A percentile compares a stretch with the other conserved stretches of the same genome.
phyloP scores from a whole-genome alignment of 2,329 filamentous ascomycete genomes.

The Podosphaera leucotricha region DNA sequence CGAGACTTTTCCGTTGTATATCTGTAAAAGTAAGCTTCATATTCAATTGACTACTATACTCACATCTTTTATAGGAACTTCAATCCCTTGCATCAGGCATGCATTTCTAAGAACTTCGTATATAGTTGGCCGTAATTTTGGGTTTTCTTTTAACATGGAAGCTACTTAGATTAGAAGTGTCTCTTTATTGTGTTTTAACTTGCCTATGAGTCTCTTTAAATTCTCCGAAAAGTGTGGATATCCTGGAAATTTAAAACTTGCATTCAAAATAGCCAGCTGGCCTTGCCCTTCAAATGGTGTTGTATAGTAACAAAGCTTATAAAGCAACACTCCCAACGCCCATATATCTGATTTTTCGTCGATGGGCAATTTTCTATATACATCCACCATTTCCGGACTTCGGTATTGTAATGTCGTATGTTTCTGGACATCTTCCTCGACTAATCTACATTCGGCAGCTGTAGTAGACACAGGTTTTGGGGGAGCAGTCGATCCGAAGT shows the following conservation, averaged over 20 bases:
- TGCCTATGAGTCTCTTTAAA: slow-evolving; percentile 76
- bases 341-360: slow-evolving; percentile 97
- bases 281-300: slow-evolving; percentile 96
- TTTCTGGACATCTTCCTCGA: slow-evolving; percentile 91
- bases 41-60: slow-evolving; percentile 16
- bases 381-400: slow-evolving; percentile 96
- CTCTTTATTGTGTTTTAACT: slow-evolving; percentile 9
- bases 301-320: slow-evolving; percentile 98
- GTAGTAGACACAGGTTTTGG: slow-evolving; percentile 69
- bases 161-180: slow-evolving; percentile 23
- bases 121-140: slow-evolving; percentile 58
- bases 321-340: slow-evolving; percentile 82
- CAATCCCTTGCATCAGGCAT: slow-evolving; percentile 69
- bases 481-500: slow-evolving; percentile 80
- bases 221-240: slow-evolving; percentile 79
- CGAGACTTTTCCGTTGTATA: slow-evolving; percentile 41
- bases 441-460: slow-evolving; percentile 66
- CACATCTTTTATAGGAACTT: slow-evolving; percentile 76
- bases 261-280: slow-evolving; percentile 90
- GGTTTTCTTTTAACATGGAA: slow-evolving; percentile 75
- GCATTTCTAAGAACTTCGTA: slow-evolving; percentile 78
- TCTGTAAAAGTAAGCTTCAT: slow-evolving; percentile 23
- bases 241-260: slow-evolving; percentile 72
- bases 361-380: slow-evolving; percentile 87
- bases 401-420: slow-evolving; percentile 95